Evolutionary conservation across 2,329 filamentous ascomycete species (phyloP), one percentile per base, ranked within the genome.

Genomic region (Aspergillus arachidicola): DNA sequence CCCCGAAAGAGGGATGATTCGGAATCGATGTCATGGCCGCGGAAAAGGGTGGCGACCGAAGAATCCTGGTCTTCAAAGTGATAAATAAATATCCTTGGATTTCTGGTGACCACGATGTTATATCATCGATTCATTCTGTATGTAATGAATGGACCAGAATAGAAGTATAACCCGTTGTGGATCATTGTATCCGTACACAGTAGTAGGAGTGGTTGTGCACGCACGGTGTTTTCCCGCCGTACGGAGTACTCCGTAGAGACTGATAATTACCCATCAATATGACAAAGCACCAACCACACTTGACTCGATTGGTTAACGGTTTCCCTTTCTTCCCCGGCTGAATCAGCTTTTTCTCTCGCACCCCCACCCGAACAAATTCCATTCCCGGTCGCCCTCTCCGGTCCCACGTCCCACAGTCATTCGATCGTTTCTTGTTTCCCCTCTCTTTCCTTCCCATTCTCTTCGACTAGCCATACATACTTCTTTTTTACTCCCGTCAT

Each of bases 21-120:
- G 61, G 63, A 36, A 26, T 61, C 57, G 59, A 63, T 65, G 63
- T 62, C 59, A 66, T 67, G 26, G 41, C 36, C 58, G 38, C n/a
- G 26, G 55, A 38, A 58, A 21, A 38, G 14, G 48, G 30, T 30
- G 26, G n/a, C 26, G 57, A 41, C 26, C 6, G 16, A 23, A 3
- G 34, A n/a, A 50, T 30, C 14, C 14, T 4, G 23, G 11, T 23
- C 43, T 5, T 46, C n/a, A 4, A 11, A 4, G 5, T 28, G 6
- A 19, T 19, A 30, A 30, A 10, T 50, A 28, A 28, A 19, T 50
- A 50, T 30, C 16, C 46, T n/a, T 30, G 46, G 26, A 30, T 30
- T 28, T 28, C 10, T 9, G 23, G 6, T 19, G 14, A 41, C 7
- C 16, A n/a, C 16, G 38, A 41, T 7, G 38, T 41, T 41, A 19